Evolutionary conservation across 2,329 filamentous ascomycete genomes (phyloP).

Genomic region (Ceratocystis huliohia): DNA sequence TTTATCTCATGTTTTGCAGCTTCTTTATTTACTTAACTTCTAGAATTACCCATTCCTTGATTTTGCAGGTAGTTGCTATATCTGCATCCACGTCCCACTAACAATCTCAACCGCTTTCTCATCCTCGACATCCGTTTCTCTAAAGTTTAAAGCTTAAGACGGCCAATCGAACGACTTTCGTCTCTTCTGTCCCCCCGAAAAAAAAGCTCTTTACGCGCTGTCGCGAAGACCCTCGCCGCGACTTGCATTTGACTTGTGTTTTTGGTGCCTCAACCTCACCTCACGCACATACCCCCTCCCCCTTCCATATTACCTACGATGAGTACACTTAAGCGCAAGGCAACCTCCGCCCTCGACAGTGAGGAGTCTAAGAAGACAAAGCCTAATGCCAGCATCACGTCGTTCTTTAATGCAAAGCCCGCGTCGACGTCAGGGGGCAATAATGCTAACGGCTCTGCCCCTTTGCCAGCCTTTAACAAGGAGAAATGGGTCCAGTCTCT

Average conservation of each 20-base stretch:
- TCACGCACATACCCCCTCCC: not conserved
- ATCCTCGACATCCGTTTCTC: not conserved
- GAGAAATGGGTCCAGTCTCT: slow-evolving; percentile 74
- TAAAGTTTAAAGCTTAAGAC: not conserved
- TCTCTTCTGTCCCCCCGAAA: not conserved
- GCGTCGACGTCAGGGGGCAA: slow-evolving; percentile 26
- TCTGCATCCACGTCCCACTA: not conserved
- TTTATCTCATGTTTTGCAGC: not conserved
- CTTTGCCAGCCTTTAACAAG: slow-evolving; percentile 48
- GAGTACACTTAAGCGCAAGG: slow-evolving; percentile 56
- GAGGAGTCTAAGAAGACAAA: slow-evolving; percentile 57
- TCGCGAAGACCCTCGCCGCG: slow-evolving; percentile 5
- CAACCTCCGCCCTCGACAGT: slow-evolving; percentile 33
- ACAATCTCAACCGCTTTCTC: not conserved
- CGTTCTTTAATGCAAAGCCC: slow-evolving; percentile 72
- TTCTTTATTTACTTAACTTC: not conserved
- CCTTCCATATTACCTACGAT: slow-evolving; percentile 27
- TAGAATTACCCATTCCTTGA: not conserved
- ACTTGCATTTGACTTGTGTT: not conserved
- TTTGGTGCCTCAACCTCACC: not conserved
- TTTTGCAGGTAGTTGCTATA: not conserved
- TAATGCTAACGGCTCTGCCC: slow-evolving; percentile 26
- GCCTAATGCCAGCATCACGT: slow-evolving; percentile 66
- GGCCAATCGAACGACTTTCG: too few species aligned
- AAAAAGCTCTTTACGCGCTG: slow-evolving; percentile 11